Evolutionary conservation across 495 filamentous ascomycete species (phyloP).

Genomic region (Aspergillus mulundensis): DNA sequence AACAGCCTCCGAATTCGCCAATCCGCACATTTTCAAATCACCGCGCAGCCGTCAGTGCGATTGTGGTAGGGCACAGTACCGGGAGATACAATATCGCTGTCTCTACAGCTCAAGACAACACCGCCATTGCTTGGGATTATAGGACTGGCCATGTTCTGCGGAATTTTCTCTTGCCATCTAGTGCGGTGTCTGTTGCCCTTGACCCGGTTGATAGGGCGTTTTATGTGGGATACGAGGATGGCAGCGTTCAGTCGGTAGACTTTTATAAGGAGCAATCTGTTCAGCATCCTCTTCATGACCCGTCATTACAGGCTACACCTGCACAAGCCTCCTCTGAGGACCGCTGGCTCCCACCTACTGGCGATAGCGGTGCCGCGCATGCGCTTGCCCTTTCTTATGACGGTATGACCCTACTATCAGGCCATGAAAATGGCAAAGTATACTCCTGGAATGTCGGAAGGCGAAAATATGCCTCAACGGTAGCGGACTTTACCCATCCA

Average conservation of each 20-base stretch:
- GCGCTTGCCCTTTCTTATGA: conserved; percentile 73
- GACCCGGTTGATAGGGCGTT: conserved; percentile 82
- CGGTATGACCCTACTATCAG: conserved; percentile 72
- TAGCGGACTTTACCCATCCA: conserved; percentile 68
- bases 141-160: conserved; percentile 68
- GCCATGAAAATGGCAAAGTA: conserved; percentile 78
- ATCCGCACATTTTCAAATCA: conserved; percentile 73
- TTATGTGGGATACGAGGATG: conserved; percentile 79
- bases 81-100: conserved; percentile 70
- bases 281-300: conserved; percentile 52
- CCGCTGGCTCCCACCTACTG: conserved; percentile 58
- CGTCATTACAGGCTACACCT: conserved; percentile 50
- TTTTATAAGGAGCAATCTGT: conserved; percentile 58
- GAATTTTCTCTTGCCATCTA: conserved; percentile 71
- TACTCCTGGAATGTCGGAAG: conserved; percentile 72
- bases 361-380: conserved; percentile 57
- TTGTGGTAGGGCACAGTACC: conserved; percentile 63
- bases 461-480: conserved; percentile 53
- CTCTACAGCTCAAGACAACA: conserved; percentile 75
- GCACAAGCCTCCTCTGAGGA: conserved; percentile 51
- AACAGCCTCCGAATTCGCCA: conserved; percentile 46
- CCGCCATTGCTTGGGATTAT: conserved; percentile 86
- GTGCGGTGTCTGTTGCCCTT: conserved; percentile 66
- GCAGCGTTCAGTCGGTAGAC: conserved; percentile 75
- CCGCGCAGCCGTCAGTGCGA: conserved; percentile 68